These are phyloP conservation scores for Leishmania mexicana DNA, from an alignment of 208 protist species.

Conservation along the genomic window DNA sequence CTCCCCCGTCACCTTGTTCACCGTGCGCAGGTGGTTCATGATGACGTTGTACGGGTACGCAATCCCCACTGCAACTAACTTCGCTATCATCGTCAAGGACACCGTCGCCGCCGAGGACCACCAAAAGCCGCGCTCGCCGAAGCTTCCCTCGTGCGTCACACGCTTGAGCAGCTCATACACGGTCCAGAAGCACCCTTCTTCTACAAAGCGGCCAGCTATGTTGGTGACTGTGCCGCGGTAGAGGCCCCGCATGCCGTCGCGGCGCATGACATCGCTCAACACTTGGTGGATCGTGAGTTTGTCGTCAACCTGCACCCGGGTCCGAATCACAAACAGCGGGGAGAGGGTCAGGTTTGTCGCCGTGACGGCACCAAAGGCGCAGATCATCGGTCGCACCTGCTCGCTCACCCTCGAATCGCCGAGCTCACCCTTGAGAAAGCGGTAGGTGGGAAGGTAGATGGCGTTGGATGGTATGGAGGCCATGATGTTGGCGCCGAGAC, in stretches of 20 bases:
- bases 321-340: slow-evolving; percentile 89
- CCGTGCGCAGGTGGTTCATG: slow-evolving; percentile 89
- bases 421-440: slow-evolving; percentile 65
- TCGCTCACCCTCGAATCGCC: slow-evolving; percentile 49
- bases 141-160: slow-evolving; percentile 59
- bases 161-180: slow-evolving; percentile 90
- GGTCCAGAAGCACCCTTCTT: slow-evolving; percentile 89
- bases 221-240: slow-evolving; percentile 90
- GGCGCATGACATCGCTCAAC: slow-evolving; percentile 61
- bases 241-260: slow-evolving; percentile 75
- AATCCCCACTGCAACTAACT: slow-evolving; percentile 68
- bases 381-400: slow-evolving; percentile 51
- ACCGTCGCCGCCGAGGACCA: slow-evolving; percentile 70
- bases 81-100: slow-evolving; percentile 81
- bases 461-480: slow-evolving; percentile 91
- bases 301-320: slow-evolving; percentile 86
- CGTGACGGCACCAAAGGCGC: slow-evolving; percentile 76
- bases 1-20: slow-evolving; percentile 78
- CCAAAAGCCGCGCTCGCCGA: slow-evolving; percentile 58
- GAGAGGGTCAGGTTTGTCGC: slow-evolving; percentile 76
- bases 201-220: slow-evolving; percentile 81
- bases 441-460: slow-evolving; percentile 87
- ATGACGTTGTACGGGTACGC: slow-evolving; percentile 93
- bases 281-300: slow-evolving; percentile 77
- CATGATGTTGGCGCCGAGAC: slow-evolving; percentile 86